Conservation (phyloP, 345 rosid species). For the Eucalyptus pauciflora region DNA sequence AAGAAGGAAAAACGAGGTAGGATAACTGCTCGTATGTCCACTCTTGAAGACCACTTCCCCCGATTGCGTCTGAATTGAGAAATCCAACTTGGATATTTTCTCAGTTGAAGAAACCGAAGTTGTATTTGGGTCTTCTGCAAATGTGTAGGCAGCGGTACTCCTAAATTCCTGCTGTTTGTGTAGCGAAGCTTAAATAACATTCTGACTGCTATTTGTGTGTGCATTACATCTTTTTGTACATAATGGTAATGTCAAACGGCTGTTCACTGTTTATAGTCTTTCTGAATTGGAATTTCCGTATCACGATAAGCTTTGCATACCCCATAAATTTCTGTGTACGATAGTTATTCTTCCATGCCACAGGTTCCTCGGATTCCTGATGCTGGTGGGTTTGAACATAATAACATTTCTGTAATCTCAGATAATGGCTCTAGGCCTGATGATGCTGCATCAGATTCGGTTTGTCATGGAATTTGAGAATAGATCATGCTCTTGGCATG, state of each 20-base stretch:
- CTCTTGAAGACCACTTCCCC: neutral
- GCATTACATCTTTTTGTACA: neutral
- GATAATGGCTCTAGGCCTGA: neutral
- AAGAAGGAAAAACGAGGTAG: constrained; percentile 9
- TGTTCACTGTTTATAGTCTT: neutral
- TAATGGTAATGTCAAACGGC: neutral
- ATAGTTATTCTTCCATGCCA: neutral
- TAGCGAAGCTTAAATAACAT: neutral
- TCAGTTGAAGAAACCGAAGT: neutral
- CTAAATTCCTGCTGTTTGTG: neutral
- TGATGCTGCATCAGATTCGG: neutral
- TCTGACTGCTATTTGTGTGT: neutral
- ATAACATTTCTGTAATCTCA: neutral
- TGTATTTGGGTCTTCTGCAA: neutral
- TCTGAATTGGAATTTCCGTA: constrained; percentile 24
- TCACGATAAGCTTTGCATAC: constrained; percentile 33
- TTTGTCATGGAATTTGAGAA: neutral
- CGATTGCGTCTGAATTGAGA: neutral
- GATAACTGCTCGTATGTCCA: neutral
- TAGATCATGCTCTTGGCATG: neutral
- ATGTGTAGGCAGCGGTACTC: neutral
- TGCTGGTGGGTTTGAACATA: neutral
- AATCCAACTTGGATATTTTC: neutral
- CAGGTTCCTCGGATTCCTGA: neutral
- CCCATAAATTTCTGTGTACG: constrained; percentile 10